Evolutionary conservation across 2,329 filamentous ascomycete species (phyloP).

Genomic region (Claviceps fusiformis): DNA sequence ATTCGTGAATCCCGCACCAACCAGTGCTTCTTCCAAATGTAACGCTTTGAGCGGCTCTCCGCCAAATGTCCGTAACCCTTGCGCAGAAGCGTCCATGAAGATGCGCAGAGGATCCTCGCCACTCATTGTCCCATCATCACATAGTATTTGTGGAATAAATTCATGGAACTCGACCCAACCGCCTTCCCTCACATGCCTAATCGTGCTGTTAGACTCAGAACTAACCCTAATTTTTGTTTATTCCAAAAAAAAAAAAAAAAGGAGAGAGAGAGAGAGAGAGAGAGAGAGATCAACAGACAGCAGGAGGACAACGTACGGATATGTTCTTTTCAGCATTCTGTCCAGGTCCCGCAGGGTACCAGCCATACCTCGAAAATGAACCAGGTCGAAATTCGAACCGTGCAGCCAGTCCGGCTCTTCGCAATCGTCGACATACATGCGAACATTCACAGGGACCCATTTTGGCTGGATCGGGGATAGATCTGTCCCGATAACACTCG

Average conservation of each 20-base stretch:
- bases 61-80: conserved; percentile 22
- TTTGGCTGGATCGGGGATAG: conserved; percentile 32
- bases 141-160: conserved; percentile 25
- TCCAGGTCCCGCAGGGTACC: conserved; percentile 36
- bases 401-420: conserved; percentile 42
- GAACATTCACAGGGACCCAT: conserved; percentile 44
- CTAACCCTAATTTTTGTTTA: no score
- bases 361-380: conserved; percentile 38
- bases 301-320: conserved; percentile 13
- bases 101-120: conserved; percentile 23
- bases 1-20: conserved; percentile 29
- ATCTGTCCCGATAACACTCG: conserved; percentile 28
- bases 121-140: conserved; percentile 31
- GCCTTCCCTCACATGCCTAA: conserved; percentile 29
- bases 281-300: no score
- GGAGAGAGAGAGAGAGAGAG: no score
- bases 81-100: conserved; percentile 19
- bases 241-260: no score
- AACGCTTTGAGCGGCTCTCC: conserved; percentile 23
- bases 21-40: conserved; percentile 22
- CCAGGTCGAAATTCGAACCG: conserved; percentile 41
- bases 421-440: conserved; percentile 49
- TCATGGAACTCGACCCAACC: conserved; percentile 40
- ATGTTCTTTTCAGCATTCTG: conserved; percentile 28
- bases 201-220: conserved; percentile 2